These are phyloP conservation scores for Clarireedia homoeocarpa DNA, from an alignment of 2,329 filamentous ascomycete species.

Conservation along the genomic window DNA sequence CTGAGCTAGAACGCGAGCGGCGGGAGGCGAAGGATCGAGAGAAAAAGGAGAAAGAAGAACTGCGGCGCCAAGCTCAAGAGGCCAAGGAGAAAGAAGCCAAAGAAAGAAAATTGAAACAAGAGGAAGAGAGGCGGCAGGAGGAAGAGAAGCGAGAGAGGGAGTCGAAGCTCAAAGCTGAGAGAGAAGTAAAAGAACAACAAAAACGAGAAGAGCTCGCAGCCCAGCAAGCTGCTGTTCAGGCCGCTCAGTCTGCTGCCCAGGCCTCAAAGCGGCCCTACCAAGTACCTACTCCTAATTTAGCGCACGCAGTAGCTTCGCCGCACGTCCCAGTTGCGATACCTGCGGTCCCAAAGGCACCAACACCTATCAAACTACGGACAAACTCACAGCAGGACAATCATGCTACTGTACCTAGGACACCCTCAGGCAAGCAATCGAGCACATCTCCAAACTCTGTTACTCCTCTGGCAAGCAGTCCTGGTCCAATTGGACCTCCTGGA, in stretches of 20 bases:
- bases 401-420: conserved; percentile 58
- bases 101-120: conserved; percentile 50
- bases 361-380: conserved; percentile 68
- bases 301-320: conserved; percentile 63
- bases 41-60: conserved; percentile 78
- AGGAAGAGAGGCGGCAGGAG: conserved; percentile 51
- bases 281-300: conserved; percentile 45
- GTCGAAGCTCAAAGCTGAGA: conserved; percentile 35
- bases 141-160: conserved; percentile 53
- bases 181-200: conserved; percentile 41
- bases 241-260: conserved; percentile 34
- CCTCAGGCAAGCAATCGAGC: conserved; percentile 47
- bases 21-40: conserved; percentile 73
- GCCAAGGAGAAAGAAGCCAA: conserved; percentile 50
- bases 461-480: conserved; percentile 57
- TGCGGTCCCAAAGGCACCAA: conserved; percentile 72
- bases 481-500: conserved; percentile 52
- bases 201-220: conserved; percentile 36
- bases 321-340: conserved; percentile 74
- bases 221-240: conserved; percentile 31
- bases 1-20: conserved; percentile 76
- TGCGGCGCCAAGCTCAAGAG: conserved; percentile 71
- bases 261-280: conserved; percentile 35
- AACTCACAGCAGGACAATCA: conserved; percentile 63
- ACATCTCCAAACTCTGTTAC: conserved; percentile 53